Evolutionary conservation across 148 eudicot genomes (phyloP).

Genomic region (Vaccinium macrocarpon): DNA sequence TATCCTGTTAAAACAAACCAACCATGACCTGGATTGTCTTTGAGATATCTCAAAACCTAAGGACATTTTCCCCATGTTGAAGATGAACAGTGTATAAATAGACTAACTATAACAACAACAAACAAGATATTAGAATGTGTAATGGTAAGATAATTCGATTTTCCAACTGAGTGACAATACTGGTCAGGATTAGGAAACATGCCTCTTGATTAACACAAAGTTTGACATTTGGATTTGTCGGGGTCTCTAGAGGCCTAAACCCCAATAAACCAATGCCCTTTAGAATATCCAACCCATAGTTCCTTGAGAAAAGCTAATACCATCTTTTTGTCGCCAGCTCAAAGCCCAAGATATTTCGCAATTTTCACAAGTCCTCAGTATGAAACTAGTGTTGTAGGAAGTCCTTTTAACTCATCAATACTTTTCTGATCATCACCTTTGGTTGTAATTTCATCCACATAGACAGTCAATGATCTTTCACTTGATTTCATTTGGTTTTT

Average conservation of each 20-base stretch:
- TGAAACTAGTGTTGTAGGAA: too few species aligned
- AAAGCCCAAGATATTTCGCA: too few species aligned
- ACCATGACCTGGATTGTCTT: background rate
- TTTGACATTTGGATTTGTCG: background rate
- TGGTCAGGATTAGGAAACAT: background rate
- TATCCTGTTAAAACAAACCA: too few species aligned
- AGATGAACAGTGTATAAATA: background rate
- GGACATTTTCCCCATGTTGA: background rate
- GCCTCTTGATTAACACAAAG: background rate
- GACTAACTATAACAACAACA: background rate
- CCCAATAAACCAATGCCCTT: background rate
- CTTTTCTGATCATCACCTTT: too few species aligned
- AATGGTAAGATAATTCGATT: background rate
- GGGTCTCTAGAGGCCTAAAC: background rate
- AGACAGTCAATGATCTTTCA: too few species aligned
- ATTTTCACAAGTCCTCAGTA: too few species aligned
- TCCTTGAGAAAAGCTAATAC: too few species aligned
- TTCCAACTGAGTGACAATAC: background rate
- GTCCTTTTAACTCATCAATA: too few species aligned
- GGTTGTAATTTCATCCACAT: too few species aligned
- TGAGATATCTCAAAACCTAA: background rate
- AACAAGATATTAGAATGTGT: background rate
- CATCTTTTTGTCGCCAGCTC: too few species aligned
- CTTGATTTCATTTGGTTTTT: too few species aligned
- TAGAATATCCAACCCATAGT: background rate